phyloP scores from a whole-genome alignment of 2,329 filamentous ascomycete genomes.

The Cladosporium sp. region DNA sequence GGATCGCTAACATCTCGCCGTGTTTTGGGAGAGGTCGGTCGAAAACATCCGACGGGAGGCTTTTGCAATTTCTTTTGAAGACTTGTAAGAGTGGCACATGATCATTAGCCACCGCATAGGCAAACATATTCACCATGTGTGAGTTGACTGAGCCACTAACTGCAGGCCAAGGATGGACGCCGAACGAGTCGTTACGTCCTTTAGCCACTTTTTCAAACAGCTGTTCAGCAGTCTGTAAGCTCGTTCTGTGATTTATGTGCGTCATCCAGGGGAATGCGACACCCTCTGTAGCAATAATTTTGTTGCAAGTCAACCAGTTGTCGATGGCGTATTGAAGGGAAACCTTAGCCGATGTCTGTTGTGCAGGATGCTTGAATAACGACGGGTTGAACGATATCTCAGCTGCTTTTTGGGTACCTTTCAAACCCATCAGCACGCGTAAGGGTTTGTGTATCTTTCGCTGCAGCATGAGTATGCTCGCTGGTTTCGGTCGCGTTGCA shows the following conservation, averaged over 20 bases:
- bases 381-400: not conserved
- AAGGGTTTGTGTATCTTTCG: not conserved
- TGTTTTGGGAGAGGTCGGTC: slow-evolving; percentile 1
- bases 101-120: slow-evolving; percentile 1
- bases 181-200: slow-evolving; percentile 5
- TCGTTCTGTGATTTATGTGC: not conserved
- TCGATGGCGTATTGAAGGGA: not conserved
- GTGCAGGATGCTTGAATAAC: not conserved
- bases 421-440: not conserved
- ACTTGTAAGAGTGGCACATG: slow-evolving; percentile 9
- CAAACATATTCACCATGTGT: slow-evolving; percentile 4
- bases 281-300: not conserved
- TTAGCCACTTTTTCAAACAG: slow-evolving; percentile 6
- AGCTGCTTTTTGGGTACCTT: not conserved
- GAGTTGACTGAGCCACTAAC: not conserved
- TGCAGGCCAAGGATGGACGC: slow-evolving; percentile 7
- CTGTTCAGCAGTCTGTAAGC: not conserved
- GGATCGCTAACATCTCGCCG: slow-evolving; percentile 5
- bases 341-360: not conserved
- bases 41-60: not conserved
- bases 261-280: not conserved
- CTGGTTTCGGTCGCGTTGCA: not conserved
- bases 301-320: not conserved
- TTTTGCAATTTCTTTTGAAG: not conserved
- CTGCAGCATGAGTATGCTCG: not conserved